phyloP scores from a whole-genome alignment of 73 alveolate genomes.

The Paramecium primaurelia region DNA sequence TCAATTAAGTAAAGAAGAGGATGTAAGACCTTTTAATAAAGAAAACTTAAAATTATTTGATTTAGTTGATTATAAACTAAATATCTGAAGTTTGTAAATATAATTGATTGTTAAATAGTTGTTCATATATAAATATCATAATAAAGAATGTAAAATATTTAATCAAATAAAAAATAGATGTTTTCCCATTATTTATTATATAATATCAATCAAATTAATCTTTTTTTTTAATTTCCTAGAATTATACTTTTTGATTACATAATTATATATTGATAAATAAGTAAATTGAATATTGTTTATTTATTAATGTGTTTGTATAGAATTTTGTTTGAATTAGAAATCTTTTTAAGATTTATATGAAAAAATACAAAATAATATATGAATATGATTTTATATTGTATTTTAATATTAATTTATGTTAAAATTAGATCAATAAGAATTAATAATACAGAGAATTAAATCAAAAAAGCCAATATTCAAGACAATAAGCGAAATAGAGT shows the following conservation, averaged over 20 bases:
- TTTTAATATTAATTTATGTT: background rate
- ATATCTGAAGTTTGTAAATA: background rate
- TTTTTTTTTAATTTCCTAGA: too few species aligned
- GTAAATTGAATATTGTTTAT: too few species aligned
- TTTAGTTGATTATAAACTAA: conserved; percentile 30
- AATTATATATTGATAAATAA: too few species aligned
- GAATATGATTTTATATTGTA: background rate
- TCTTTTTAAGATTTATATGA: background rate
- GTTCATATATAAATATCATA: background rate
- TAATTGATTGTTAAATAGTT: background rate
- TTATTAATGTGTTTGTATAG: too few species aligned
- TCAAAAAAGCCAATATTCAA: conserved; percentile 7
- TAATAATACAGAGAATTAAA: background rate
- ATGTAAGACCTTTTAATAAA: conserved; percentile 37
- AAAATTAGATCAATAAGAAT: conserved; percentile 4
- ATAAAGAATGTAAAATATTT: background rate
- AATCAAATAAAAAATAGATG: too few species aligned
- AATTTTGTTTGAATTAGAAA: too few species aligned
- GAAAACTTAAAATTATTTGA: background rate
- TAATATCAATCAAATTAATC: too few species aligned
- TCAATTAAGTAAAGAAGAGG: conserved; percentile 41
- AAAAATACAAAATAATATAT: background rate
- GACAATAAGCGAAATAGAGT: conserved; percentile 14
- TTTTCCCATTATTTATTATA: too few species aligned
- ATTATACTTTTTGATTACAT: too few species aligned